Percentiles rank a stretch among this genome's conserved stretches.
Evolutionary conservation across 768 basidiomycete genomes (phyloP).

Genomic region (Termitomyces sp.): DNA sequence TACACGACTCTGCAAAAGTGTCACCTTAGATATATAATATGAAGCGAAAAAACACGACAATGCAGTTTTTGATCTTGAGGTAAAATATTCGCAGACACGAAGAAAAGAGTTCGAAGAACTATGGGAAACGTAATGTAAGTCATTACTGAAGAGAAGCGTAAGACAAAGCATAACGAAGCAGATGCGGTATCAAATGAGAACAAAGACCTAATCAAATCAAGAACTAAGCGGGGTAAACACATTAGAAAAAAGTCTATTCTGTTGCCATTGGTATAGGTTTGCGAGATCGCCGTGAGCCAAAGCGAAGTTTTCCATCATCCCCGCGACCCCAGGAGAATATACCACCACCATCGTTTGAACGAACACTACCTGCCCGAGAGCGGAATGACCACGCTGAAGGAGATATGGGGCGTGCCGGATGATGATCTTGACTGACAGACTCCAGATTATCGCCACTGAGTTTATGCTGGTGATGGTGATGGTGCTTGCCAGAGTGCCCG

Average conservation of each 20-base stretch:
- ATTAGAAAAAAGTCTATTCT: conserved; percentile 16
- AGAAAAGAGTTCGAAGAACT: conserved; percentile 9
- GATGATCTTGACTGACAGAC: conserved; percentile 39
- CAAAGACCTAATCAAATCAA: conserved; percentile 15
- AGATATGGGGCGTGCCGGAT: conserved; percentile 59
- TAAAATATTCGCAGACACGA: neutral
- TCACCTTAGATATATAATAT: no score
- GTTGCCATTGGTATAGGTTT: conserved; percentile 33
- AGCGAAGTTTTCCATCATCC: conserved; percentile 64
- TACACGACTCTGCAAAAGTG: no score
- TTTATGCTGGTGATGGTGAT: conserved; percentile 53
- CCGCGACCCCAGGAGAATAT: conserved; percentile 66
- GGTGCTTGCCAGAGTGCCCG: conserved; percentile 50
- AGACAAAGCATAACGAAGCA: conserved; percentile 14
- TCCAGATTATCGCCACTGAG: conserved; percentile 44
- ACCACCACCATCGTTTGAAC: conserved; percentile 62
- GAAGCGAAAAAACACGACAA: conserved; percentile 10
- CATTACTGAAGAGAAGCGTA: conserved; percentile 27
- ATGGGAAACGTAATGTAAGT: conserved; percentile 20
- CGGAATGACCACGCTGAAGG: conserved; percentile 82
- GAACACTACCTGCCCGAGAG: conserved; percentile 69
- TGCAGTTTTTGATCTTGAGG: conserved; percentile 13
- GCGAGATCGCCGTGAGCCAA: conserved; percentile 62
- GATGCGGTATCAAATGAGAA: conserved; percentile 14
- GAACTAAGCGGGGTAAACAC: conserved; percentile 15